These are phyloP conservation scores for Corymbia maculata DNA, from an alignment of 345 rosid genomes.

Conservation along the genomic window DNA sequence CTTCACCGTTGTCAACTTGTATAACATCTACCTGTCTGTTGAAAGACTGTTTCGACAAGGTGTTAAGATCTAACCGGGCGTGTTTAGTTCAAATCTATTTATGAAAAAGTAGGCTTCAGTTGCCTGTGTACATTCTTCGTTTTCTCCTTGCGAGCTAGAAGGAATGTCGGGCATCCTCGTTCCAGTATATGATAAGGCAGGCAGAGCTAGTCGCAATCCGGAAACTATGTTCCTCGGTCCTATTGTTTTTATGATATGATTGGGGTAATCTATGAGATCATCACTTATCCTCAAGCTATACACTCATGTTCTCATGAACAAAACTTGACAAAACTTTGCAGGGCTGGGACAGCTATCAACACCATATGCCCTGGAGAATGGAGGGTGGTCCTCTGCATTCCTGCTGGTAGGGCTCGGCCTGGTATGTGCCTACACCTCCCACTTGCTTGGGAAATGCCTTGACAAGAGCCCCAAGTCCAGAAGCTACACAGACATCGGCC, in stretches of 20 bases:
- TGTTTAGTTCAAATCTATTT: neutral
- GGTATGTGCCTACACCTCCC: slow-evolving; percentile 47
- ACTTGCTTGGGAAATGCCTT: slow-evolving; percentile 62
- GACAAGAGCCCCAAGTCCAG: slow-evolving; percentile 45
- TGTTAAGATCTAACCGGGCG: neutral
- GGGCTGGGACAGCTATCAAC: slow-evolving; percentile 79
- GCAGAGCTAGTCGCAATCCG: fast-evolving
- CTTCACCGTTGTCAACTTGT: neutral
- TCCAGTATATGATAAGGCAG: neutral
- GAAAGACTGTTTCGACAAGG: neutral
- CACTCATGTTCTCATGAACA: neutral
- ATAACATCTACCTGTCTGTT: fast-evolving
- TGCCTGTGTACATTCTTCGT: fast-evolving
- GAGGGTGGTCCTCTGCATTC: slow-evolving; percentile 62
- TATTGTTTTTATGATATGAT: neutral
- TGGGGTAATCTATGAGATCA: neutral
- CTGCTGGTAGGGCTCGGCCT: slow-evolving; percentile 43
- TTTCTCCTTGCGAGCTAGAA: neutral
- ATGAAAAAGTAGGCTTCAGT: neutral
- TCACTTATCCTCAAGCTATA: neutral
- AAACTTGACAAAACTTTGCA: neutral
- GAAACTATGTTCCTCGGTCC: neutral
- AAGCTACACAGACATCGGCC: slow-evolving; percentile 59
- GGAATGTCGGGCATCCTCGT: neutral
- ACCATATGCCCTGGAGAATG: slow-evolving; percentile 60